phyloP scores from a whole-genome alignment of 805 yeast species.

The Saccharomycopsis synnaedendra region DNA sequence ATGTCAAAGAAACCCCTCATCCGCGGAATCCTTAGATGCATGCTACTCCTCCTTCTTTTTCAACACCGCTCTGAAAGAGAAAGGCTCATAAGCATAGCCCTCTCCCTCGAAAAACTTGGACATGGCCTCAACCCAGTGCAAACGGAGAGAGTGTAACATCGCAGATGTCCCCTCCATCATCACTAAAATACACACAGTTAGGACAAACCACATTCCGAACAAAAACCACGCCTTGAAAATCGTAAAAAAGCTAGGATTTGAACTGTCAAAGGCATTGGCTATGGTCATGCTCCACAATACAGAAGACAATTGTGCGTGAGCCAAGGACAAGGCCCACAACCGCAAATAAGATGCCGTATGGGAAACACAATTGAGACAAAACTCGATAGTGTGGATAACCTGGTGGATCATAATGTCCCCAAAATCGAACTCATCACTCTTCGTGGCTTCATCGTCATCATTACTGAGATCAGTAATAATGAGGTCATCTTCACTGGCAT shows the following conservation, averaged over 20 bases:
- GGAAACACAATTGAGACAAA: constrained; percentile 94
- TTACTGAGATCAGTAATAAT: constrained; percentile 20
- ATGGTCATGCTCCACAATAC: constrained; percentile 96
- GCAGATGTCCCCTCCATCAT: constrained; percentile 99
- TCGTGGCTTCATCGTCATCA: constrained; percentile 36
- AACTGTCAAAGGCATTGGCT: constrained; percentile 54
- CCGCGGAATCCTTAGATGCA: background rate
- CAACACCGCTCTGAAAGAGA: constrained; percentile 40
- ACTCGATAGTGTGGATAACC: constrained; percentile 95
- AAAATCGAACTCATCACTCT: constrained; percentile 52
- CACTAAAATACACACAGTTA: constrained; percentile 85
- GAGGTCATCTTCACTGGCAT: constrained; percentile 19
- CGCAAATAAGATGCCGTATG: constrained; percentile 96
- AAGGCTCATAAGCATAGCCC: constrained; percentile 87
- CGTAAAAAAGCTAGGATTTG: constrained; percentile 41
- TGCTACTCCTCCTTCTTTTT: constrained; percentile 1
- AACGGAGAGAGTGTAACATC: constrained; percentile 95
- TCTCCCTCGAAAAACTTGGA: constrained; percentile 97
- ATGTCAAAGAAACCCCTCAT: background rate
- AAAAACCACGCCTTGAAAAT: constrained; percentile 64
- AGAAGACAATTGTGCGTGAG: constrained; percentile 92
- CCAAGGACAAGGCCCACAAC: constrained; percentile 93
- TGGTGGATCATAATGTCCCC: constrained; percentile 96
- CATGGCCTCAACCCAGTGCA: constrained; percentile 99
- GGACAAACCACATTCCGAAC: constrained; percentile 90